Evolutionary conservation across 1,139 yeast genomes (phyloP).

Genomic region (Scheffersomyces quercinus): DNA sequence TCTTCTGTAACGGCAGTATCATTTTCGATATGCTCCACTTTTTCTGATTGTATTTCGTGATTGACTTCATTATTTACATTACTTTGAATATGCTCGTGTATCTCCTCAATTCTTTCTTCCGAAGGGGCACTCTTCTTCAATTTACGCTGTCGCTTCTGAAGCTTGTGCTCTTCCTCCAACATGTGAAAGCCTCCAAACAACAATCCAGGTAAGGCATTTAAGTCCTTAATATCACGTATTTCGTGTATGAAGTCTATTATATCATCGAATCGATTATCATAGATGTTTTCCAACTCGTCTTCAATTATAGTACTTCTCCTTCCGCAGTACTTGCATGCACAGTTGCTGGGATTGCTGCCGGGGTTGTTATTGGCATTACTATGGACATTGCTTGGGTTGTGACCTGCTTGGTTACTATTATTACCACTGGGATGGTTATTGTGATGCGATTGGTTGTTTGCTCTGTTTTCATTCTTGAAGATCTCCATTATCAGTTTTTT

Average conservation of each 20-base stretch:
- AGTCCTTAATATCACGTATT: constrained; percentile 41
- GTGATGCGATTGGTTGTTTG: constrained; percentile 7
- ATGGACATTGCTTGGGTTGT: constrained; percentile 7
- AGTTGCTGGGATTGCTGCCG: constrained; percentile 21
- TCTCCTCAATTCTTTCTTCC: constrained; percentile 3
- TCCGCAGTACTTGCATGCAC: constrained; percentile 83
- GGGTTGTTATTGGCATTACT: constrained; percentile 3
- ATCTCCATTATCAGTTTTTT: constrained; percentile 68
- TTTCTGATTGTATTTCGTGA: too few relatives aligned
- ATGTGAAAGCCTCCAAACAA: constrained; percentile 43
- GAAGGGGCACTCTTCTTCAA: constrained; percentile 2
- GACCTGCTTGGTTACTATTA: not conserved
- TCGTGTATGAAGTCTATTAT: constrained; percentile 42
- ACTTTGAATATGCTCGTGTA: not conserved
- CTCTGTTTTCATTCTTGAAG: constrained; percentile 43
- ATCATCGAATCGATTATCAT: constrained; percentile 61
- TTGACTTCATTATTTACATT: not conserved
- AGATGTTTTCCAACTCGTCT: constrained; percentile 62
- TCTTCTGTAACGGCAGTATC: too few relatives aligned
- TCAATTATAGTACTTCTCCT: constrained; percentile 72
- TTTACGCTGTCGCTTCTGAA: constrained; percentile 29
- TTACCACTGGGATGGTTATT: constrained; percentile 1
- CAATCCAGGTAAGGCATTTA: constrained; percentile 41
- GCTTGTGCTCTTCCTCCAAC: constrained; percentile 38
- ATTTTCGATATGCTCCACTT: too few relatives aligned